A percentile compares a stretch with the other conserved stretches of the same genome.
Conservation (phyloP, 345 rosid species). For the Salix viminalis region DNA sequence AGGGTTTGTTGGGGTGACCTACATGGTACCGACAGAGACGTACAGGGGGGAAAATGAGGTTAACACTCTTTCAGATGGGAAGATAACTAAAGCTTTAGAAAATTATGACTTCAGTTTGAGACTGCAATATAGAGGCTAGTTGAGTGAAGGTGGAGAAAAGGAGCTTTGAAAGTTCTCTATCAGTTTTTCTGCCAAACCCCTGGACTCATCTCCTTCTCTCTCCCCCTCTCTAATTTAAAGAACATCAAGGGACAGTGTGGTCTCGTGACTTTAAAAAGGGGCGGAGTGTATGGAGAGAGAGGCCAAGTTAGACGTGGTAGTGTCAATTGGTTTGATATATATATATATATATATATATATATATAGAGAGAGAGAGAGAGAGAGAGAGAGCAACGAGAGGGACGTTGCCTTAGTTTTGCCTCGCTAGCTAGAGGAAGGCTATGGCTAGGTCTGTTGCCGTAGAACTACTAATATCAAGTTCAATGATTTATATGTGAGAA, state of each 20-base stretch:
- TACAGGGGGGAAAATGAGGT: constrained; percentile 30
- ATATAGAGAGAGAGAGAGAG: background rate
- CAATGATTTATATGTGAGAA: constrained; percentile 1
- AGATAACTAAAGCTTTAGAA: constrained; percentile 46
- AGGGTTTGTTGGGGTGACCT: constrained; percentile 44
- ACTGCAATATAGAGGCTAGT: constrained; percentile 64
- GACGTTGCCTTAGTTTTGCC: constrained; percentile 39
- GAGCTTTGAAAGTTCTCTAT: constrained; percentile 80
- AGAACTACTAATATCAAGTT: constrained; percentile 25
- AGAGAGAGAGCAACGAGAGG: constrained; percentile 34
- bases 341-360: too few species aligned
- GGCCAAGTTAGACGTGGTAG: constrained; percentile 18
- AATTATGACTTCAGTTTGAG: constrained; percentile 69
- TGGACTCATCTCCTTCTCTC: constrained; percentile 35
- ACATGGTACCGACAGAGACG: constrained; percentile 70
- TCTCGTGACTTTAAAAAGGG: constrained; percentile 78
- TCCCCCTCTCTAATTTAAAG: constrained; percentile 38
- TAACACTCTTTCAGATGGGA: constrained; percentile 35
- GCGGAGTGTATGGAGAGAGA: constrained; percentile 8
- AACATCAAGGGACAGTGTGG: constrained; percentile 42
- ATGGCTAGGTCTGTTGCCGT: constrained; percentile 36
- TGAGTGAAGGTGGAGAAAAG: constrained; percentile 52
- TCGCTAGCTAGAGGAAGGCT: constrained; percentile 3
- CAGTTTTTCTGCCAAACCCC: constrained; percentile 72
- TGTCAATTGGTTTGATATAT: constrained; percentile 20